Evolutionary conservation across 352 stramenopile species (phyloP).

Genomic region (Pythium dissotocum): DNA sequence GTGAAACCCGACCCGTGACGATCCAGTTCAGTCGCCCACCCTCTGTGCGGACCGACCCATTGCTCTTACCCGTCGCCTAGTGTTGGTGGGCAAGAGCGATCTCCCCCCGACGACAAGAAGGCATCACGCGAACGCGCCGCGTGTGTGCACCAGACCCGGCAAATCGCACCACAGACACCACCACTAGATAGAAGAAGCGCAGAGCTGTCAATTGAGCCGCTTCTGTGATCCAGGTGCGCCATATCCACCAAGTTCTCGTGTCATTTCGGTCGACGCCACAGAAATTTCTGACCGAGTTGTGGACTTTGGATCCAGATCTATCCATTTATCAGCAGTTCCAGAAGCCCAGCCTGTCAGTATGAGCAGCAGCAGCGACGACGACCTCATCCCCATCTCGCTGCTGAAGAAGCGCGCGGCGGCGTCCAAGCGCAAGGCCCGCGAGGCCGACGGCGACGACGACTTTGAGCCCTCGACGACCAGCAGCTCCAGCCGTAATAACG

Average conservation of each 20-base stretch:
- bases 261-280: not conserved
- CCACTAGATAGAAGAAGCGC: not conserved
- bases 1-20: conserved; percentile 10
- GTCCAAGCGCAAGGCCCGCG: conserved; percentile 27
- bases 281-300: not conserved
- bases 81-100: conserved; percentile 9
- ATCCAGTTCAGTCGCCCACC: conserved; percentile 11
- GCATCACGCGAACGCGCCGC: not conserved
- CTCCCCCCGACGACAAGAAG: not conserved
- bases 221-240: not conserved
- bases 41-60: conserved; percentile 5
- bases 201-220: conserved; percentile 12
- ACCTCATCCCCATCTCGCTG: conserved; percentile 69
- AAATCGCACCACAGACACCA: not conserved
- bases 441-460: conserved; percentile 17
- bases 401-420: conserved; percentile 55
- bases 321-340: no score
- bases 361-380: conserved; percentile 80
- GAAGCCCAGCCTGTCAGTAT: conserved; percentile 2
- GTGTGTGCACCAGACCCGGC: not conserved
- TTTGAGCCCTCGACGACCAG: conserved; percentile 23
- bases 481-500: not conserved
- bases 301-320: not conserved
- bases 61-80: conserved; percentile 4
- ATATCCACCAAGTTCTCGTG: not conserved